Evolutionary conservation across 2,329 filamentous ascomycete genomes (phyloP).

Genomic region (Penicillium freii): DNA sequence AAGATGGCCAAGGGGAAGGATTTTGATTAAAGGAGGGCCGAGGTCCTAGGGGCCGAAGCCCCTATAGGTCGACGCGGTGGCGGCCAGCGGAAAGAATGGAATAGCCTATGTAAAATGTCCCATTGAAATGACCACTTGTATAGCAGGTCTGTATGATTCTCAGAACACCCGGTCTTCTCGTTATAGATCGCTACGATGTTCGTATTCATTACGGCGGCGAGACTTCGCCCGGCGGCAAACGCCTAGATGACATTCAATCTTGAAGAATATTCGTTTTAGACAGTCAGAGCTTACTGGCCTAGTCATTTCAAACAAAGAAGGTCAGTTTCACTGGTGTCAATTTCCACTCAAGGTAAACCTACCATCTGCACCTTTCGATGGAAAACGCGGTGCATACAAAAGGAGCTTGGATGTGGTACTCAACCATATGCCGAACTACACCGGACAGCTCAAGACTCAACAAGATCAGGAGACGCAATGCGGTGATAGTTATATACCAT

Average conservation of each 20-base stretch:
- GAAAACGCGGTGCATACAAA: background rate
- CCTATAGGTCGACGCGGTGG: too few relatives aligned
- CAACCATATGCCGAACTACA: background rate
- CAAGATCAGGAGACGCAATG: background rate
- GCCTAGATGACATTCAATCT: background rate
- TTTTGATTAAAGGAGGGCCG: too few relatives aligned
- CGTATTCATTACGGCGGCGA: too few relatives aligned
- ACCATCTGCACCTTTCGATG: background rate
- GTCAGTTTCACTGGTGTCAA: too few relatives aligned
- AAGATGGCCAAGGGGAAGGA: too few relatives aligned
- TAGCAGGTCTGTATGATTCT: too few relatives aligned
- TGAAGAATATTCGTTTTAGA: background rate
- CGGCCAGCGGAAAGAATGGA: too few relatives aligned
- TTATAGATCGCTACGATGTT: background rate
- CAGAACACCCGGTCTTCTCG: background rate
- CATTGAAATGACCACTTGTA: background rate
- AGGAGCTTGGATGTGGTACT: background rate
- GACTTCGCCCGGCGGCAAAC: accelerated
- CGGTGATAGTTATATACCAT: background rate
- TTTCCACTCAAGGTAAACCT: background rate
- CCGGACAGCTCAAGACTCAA: background rate
- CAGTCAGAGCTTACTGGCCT: background rate
- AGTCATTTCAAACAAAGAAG: background rate
- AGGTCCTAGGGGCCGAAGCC: too few relatives aligned
- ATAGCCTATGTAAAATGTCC: too few relatives aligned